phyloP scores from a whole-genome alignment of 306 rosid species.

The Dryas drummondii region DNA sequence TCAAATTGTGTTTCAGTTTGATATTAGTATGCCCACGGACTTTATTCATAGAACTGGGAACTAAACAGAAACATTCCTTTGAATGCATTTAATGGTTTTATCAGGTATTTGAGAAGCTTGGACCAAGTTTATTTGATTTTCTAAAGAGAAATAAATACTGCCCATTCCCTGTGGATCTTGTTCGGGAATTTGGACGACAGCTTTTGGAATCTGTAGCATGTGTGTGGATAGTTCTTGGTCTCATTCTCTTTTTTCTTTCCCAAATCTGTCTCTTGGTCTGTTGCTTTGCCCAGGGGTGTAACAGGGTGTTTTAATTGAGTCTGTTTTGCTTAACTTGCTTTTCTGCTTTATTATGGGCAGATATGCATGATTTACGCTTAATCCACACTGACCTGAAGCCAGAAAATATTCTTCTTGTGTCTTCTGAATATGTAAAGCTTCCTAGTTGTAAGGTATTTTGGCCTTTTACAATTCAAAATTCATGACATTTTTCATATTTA shows the following conservation, averaged over 20 bases:
- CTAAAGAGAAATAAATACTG: conserved; percentile 98
- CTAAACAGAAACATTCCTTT: conserved; percentile 72
- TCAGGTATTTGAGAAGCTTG: conserved; percentile 99
- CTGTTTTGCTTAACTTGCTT: conserved; percentile 31
- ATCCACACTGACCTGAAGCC: conserved; percentile 98
- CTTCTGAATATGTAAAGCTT: conserved; percentile 84
- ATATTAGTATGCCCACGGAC: conserved; percentile 36
- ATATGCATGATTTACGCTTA: conserved; percentile 86
- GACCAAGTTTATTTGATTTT: conserved; percentile 99
- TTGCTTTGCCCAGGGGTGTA: conserved; percentile 43
- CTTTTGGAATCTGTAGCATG: conserved; percentile 99
- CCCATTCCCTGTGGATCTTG: conserved; percentile 99
- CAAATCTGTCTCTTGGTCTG: conserved; percentile 38
- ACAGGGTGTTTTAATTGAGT: conserved; percentile 31
- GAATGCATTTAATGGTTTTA: conserved; percentile 79
- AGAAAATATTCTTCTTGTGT: conserved; percentile 96
- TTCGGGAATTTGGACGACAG: conserved; percentile 99
- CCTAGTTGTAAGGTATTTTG: conserved; percentile 80
- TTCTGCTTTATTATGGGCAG: conserved; percentile 55
- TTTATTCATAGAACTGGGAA: conserved; percentile 55
- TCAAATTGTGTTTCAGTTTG: conserved; percentile 22
- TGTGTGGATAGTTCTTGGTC: conserved; percentile 76
- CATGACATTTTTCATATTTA: conserved; percentile 26
- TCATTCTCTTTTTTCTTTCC: conserved; percentile 36
- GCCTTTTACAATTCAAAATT: conserved; percentile 32